These are phyloP conservation scores for Colletotrichum orbiculare DNA, from an alignment of 2,329 filamentous ascomycete species.

Conservation along the genomic window DNA sequence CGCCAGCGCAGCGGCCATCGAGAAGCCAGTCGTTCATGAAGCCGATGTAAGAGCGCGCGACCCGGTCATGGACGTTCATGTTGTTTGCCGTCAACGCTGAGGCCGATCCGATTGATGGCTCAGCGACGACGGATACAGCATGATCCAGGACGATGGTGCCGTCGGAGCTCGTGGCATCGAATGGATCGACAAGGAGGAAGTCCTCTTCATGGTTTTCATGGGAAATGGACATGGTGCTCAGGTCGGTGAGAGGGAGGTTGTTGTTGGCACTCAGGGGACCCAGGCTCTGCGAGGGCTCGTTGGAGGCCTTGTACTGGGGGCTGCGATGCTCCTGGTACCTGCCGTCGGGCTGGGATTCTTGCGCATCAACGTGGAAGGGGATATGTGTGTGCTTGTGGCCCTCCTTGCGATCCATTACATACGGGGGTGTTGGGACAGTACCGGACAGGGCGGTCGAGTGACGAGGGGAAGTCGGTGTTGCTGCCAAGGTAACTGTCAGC, in stretches of 20 bases:
- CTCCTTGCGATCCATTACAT: slow-evolving; percentile 10
- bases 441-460: background rate
- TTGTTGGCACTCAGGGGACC: no score
- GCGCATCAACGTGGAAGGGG: background rate
- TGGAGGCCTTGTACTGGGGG: slow-evolving; percentile 29
- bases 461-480: no score
- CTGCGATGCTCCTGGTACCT: slow-evolving; percentile 19
- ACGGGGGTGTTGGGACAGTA: background rate
- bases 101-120: background rate
- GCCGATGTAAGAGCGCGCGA: slow-evolving; percentile 7
- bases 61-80: slow-evolving; percentile 19
- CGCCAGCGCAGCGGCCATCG: slow-evolving; percentile 21
- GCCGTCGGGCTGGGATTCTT: background rate
- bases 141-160: slow-evolving; percentile 12
- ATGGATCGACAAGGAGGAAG: background rate
- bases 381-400: slow-evolving; percentile 3
- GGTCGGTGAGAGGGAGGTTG: no score
- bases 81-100: slow-evolving; percentile 20
- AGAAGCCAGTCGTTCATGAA: slow-evolving; percentile 25
- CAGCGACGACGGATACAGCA: background rate
- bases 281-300: slow-evolving; percentile 1
- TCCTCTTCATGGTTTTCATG: slow-evolving; percentile 3
- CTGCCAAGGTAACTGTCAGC: no score
- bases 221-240: background rate
- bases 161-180: slow-evolving; percentile 14